Evolutionary conservation across 495 filamentous ascomycete genomes (phyloP), one percentile per base, ranked within the genome.

Genomic region (Xylaria intraflava): DNA sequence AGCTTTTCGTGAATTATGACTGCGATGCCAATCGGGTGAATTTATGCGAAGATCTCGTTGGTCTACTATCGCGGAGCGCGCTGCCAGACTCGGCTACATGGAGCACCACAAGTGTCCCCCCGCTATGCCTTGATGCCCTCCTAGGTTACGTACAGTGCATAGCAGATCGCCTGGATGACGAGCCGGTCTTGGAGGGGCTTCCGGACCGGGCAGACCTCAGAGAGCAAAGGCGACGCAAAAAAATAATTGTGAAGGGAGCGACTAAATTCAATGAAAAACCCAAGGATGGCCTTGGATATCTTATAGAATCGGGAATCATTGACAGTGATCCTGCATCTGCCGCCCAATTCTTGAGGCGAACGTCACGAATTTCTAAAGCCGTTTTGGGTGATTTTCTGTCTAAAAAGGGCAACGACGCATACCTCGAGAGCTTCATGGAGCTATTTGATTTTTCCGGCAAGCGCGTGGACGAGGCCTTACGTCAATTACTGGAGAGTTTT

Each of bases 91-190:
- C 93, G 2, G 94, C 91, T 10, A 97, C 92, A 20, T 99, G 93
- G 93, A 99, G 93, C 67, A 99, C 93, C 0, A 96, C 93, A 23
- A 99, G 94, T 65, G 93, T 99, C 10, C 93, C 93, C 16, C 93
- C 94, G 2, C 69, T 99, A 17, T 99, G 94, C 62, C 73, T 99
- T 8, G 93, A 99, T 62, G 86, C 93, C 42, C 78, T 97, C 1
- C 77, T 99, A 12, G 83, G 90, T 14, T 97, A 90, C 58, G 79
- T 99, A 38, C 90, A 94, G 61, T 95, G 86, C 48, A 84, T 99
- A 51, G 84, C 89, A 10, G 92, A 96, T 58, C 78, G 93, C 51
- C 69, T 97, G 11, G 82, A 95, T 56, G 79, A 91, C 50, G 73
- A 80, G 26, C 83, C 85, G 1, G 59, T 71, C 11, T 71, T 66